Percentiles rank a stretch among this genome's conserved stretches.
Conservation (phyloP, 1,284 basidiomycete genomes). For the Macrocybe sp. region DNA sequence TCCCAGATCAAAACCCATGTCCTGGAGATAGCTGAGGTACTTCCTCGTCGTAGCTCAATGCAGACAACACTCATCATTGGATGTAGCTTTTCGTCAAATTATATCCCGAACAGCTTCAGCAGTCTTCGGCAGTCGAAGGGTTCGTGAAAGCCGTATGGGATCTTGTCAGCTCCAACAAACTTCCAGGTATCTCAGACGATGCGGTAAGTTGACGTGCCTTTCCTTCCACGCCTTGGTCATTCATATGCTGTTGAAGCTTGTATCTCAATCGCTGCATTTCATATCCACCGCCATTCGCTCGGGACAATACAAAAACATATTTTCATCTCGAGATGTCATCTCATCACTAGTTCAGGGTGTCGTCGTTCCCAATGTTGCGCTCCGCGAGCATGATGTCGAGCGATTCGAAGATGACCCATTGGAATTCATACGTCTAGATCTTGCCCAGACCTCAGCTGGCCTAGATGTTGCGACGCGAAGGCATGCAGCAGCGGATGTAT, state of each 20-base stretch:
- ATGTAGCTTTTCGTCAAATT: slow-evolving; percentile 83
- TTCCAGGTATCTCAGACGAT: slow-evolving; percentile 74
- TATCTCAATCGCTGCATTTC: slow-evolving; percentile 91
- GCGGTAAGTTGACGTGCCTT: slow-evolving; percentile 41
- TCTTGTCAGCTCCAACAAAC: slow-evolving; percentile 73
- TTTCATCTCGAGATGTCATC: slow-evolving; percentile 75
- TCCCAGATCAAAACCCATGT: slow-evolving; percentile 88
- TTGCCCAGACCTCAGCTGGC: slow-evolving; percentile 63
- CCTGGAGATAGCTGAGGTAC: slow-evolving; percentile 85
- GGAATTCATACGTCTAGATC: slow-evolving; percentile 90
- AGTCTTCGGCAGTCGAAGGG: slow-evolving; percentile 65
- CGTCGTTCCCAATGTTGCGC: slow-evolving; percentile 87
- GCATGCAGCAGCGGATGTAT: slow-evolving; percentile 90
- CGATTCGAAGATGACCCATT: slow-evolving; percentile 97
- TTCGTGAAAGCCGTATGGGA: slow-evolving; percentile 94
- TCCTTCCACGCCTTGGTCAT: slow-evolving; percentile 5
- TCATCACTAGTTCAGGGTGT: slow-evolving; percentile 85
- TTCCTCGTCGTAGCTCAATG: slow-evolving; percentile 1
- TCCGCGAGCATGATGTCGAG: slow-evolving; percentile 89
- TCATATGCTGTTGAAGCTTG: slow-evolving; percentile 49
- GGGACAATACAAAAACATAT: slow-evolving; percentile 68
- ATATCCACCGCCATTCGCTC: slow-evolving; percentile 91
- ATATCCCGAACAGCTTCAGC: slow-evolving; percentile 83
- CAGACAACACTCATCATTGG: slow-evolving; percentile 3
- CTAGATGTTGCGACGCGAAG: slow-evolving; percentile 73